Evolutionary conservation across 2,329 filamentous ascomycete genomes (phyloP).

Genomic region (Fusarium coicis): DNA sequence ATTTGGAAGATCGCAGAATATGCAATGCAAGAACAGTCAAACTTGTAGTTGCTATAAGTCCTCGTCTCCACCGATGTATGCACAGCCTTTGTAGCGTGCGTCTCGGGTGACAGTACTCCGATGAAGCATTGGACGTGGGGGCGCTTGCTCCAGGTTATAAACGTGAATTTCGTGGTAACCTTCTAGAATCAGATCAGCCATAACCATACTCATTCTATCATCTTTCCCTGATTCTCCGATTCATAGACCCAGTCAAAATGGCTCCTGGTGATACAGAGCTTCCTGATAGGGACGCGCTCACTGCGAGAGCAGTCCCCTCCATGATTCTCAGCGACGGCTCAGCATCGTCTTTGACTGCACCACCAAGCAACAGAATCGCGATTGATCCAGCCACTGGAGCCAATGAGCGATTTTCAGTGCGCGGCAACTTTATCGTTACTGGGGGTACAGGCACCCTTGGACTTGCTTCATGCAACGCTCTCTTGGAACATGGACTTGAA

Average conservation of each 20-base stretch:
- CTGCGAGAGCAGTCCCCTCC: background rate
- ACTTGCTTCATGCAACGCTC: background rate
- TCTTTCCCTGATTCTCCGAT: too few species aligned
- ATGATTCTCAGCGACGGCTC: background rate
- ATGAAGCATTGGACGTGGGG: background rate
- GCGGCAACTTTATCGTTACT: background rate
- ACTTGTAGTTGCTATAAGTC: background rate
- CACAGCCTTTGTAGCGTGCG: too few species aligned
- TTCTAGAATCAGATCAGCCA: background rate
- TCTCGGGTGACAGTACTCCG: background rate
- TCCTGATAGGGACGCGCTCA: background rate
- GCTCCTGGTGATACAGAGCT: background rate
- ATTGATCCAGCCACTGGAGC: background rate
- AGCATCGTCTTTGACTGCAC: background rate
- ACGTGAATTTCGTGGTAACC: fast-evolving
- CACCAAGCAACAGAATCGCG: background rate
- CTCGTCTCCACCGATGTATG: background rate
- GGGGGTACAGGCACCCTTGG: background rate
- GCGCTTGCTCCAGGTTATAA: background rate
- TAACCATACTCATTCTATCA: too few species aligned
- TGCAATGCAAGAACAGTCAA: background rate
- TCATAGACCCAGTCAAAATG: background rate
- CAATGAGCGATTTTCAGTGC: background rate
- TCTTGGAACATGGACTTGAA: background rate
- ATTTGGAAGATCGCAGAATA: background rate